These are phyloP conservation scores for Priceomyces carsonii DNA, from an alignment of 805 yeast genomes.

Conservation along the genomic window DNA sequence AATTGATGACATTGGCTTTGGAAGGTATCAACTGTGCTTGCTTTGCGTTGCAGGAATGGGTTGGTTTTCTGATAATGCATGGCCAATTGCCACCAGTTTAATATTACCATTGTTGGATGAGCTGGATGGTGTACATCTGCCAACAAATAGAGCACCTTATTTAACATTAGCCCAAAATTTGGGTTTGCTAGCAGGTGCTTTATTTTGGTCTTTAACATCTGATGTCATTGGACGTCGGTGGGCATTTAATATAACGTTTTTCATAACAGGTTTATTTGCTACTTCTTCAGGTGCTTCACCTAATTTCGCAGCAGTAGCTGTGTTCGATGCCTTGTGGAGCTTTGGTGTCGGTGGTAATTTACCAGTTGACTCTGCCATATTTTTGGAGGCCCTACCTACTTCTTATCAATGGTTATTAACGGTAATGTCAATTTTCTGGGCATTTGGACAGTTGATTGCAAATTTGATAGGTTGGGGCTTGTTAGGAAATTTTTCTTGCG, in stretches of 20 bases:
- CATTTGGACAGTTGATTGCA: conserved; percentile 59
- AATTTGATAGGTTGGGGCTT: conserved; percentile 57
- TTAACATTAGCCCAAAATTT: conserved; percentile 48
- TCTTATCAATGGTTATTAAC: conserved; percentile 28
- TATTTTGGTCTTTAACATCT: conserved; percentile 30
- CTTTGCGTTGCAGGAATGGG: conserved; percentile 61
- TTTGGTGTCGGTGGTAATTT: conserved; percentile 34
- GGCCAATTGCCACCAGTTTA: conserved; percentile 38
- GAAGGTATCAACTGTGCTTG: conserved; percentile 48
- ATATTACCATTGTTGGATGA: conserved; percentile 32
- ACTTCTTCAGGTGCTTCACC: conserved; percentile 29
- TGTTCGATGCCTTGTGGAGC: conserved; percentile 27
- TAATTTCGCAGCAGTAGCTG: conserved; percentile 28
- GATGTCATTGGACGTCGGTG: conserved; percentile 32
- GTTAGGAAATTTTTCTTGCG: conserved; percentile 51
- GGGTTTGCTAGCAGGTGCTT: conserved; percentile 29
- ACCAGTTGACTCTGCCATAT: conserved; percentile 32
- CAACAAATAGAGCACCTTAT: conserved; percentile 32
- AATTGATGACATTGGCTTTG: conserved; percentile 41
- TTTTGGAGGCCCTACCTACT: conserved; percentile 29
- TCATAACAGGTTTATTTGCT: conserved; percentile 27
- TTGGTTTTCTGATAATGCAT: conserved; percentile 49
- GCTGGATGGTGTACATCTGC: conserved; percentile 37
- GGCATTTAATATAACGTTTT: conserved; percentile 30
- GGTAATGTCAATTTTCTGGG: conserved; percentile 57